These are phyloP conservation scores for Coriaria nepalensis DNA, from an alignment of 306 rosid species.

Conservation along the genomic window DNA sequence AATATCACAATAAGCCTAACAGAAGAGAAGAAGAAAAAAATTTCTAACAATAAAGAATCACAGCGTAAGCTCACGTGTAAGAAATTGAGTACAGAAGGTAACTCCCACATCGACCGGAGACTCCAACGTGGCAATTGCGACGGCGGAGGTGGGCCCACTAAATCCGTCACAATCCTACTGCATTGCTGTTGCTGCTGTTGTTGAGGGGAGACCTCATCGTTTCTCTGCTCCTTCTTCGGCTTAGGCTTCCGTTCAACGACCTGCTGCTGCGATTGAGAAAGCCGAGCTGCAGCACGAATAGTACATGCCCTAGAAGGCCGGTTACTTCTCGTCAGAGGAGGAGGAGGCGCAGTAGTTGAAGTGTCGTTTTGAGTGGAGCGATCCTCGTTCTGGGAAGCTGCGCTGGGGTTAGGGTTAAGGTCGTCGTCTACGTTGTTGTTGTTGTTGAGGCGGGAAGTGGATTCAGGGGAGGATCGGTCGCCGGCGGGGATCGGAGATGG, in stretches of 20 bases:
- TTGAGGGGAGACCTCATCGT: conserved; percentile 14
- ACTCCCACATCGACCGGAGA: conserved; percentile 94
- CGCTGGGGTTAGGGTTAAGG: conserved; percentile 21
- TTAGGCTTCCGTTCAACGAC: conserved; percentile 18
- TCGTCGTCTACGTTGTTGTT: conserved; percentile 6
- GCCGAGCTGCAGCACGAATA: conserved; percentile 67
- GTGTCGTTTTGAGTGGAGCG: conserved; percentile 30
- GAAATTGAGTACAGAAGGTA: conserved; percentile 84
- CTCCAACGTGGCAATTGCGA: conserved; percentile 79
- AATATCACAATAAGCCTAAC: neutral
- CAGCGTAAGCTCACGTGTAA: conserved; percentile 56
- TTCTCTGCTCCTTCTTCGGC: conserved; percentile 28
- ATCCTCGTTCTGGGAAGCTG: conserved; percentile 12
- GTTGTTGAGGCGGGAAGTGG: conserved; percentile 7
- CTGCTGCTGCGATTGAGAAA: conserved; percentile 25
- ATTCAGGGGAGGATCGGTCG: conserved; percentile 50
- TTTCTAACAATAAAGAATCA: conserved; percentile 8
- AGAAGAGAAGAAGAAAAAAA: conserved; percentile 24
- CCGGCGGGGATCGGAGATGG: conserved; percentile 42
- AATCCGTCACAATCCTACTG: conserved; percentile 69
- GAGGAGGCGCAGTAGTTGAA: conserved; percentile 7
- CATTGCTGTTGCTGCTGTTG: conserved; percentile 41
- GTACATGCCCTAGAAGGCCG: conserved; percentile 97
- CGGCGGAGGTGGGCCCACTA: conserved; percentile 64
- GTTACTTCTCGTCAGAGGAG: conserved; percentile 43